Base-by-base conservation (phyloP, 257 asterid genomes). In the Avicennia marina region DNA sequence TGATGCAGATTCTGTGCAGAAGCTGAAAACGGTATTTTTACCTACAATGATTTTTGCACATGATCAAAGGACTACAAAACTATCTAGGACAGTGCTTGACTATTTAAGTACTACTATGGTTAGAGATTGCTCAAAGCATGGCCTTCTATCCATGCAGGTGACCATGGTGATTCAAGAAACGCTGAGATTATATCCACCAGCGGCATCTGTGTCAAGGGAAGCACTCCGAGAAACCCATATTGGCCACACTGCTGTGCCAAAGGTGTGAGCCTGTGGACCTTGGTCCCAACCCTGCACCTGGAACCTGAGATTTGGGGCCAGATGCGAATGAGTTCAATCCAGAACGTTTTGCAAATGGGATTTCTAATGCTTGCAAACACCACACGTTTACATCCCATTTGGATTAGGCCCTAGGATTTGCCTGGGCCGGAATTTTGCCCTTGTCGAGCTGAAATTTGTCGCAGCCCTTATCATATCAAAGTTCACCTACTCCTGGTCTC, bases 121-220 rank as follows among this genome's bases (percentile, higher is more conserved):
- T n/a, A n/a, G n/a, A n/a, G n/a, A 21, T 10, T 12, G 1, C 11
- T 13, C 24, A 29, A n/a, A 3, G 1, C 11, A 8, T 2, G 10
- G 1, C 4, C 33, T n/a, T 33, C n/a, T 0, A 38, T 24, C 6
- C 12, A 33, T 51, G 56, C 42, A 81, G 94, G 78, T 78, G 32
- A 77, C 89, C 0, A 89, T 89, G 95, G 96, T 83, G 63, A 78
- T 89, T 21, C 87, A 85, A 34, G 96, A 89, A 66, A 90, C 74
- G 56, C 51, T 85, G 31, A 66, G 96, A 26, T 53, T 89, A 11
- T 89, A 89, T 50, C 95, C 96, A 7, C 96, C 94, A 2, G 96
- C 87, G n/a, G 96, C 96, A 41, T 85, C 85, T 26, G 94, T 89
- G 62, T 85, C 96, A 1, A 67, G 96, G 60, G 96, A 89, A 60